phyloP scores from a whole-genome alignment of 805 yeast genomes.

The Candida caryicola region DNA sequence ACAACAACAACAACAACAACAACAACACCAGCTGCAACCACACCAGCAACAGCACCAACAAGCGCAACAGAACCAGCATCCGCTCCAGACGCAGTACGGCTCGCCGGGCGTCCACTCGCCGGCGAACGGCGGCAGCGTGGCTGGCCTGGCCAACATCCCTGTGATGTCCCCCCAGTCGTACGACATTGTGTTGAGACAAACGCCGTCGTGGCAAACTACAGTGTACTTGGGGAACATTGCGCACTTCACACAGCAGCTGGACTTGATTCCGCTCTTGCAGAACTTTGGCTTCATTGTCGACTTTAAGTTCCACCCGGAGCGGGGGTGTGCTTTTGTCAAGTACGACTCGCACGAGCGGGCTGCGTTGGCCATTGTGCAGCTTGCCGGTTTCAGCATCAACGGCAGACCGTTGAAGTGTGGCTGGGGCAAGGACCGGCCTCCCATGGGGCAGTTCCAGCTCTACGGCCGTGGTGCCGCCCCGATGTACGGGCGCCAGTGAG shows the following conservation, averaged over 20 bases:
- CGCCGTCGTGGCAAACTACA: constrained; percentile 82
- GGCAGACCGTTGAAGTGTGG: constrained; percentile 81
- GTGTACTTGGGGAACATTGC: constrained; percentile 86
- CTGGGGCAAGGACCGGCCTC: constrained; percentile 71
- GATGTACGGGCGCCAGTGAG: constrained; percentile 31
- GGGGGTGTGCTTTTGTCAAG: constrained; percentile 85
- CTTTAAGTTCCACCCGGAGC: constrained; percentile 74
- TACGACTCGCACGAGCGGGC: constrained; percentile 87
- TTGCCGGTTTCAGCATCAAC: constrained; percentile 65
- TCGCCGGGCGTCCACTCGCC: constrained; percentile 1
- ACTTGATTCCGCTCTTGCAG: constrained; percentile 69
- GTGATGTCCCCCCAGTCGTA: constrained; percentile 54
- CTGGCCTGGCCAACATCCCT: constrained; percentile 17
- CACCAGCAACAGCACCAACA: constrained; percentile 4
- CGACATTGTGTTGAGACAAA: constrained; percentile 69
- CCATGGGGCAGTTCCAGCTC: constrained; percentile 25
- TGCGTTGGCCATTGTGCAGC: constrained; percentile 79
- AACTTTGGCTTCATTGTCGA: constrained; percentile 82
- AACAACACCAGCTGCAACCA: constrained; percentile 1
- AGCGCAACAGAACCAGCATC: constrained; percentile 9
- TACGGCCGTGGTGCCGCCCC: constrained; percentile 23
- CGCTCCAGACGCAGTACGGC: constrained; percentile 4
- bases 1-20: constrained; percentile 9
- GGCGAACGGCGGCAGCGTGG: background rate
- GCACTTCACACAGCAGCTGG: constrained; percentile 69